Conservation (phyloP, 176 grass and related monocot species). For the Zea mays region Zm-B73-REFERENCE-NAM-5.0 NC_050102.1:166977501-166978000, state of each 20-base stretch:
- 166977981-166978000: not conserved
- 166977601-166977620: too few species aligned
- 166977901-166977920: not conserved
- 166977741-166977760: too few species aligned
- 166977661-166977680: constrained; percentile 9
- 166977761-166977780: too few species aligned
- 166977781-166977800: too few species aligned
- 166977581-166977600: too few species aligned
- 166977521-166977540: too few species aligned
- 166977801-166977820: too few species aligned
- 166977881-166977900: not conserved
- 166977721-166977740: not conserved
- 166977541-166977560: too few species aligned
- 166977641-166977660: not conserved
- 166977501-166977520: too few species aligned
- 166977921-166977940: not conserved
- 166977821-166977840: too few species aligned
- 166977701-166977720: constrained; percentile 17
- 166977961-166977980: constrained; percentile 12
- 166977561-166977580: too few species aligned
- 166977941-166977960: not conserved
- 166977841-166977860: not conserved
- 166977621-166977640: constrained; percentile 4
- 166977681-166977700: constrained; percentile 19
- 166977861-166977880: constrained; percentile 25